Evolutionary conservation across 306 rosid species (phyloP), one percentile per base, ranked within the genome.

Genomic region (Corylus americana): DNA sequence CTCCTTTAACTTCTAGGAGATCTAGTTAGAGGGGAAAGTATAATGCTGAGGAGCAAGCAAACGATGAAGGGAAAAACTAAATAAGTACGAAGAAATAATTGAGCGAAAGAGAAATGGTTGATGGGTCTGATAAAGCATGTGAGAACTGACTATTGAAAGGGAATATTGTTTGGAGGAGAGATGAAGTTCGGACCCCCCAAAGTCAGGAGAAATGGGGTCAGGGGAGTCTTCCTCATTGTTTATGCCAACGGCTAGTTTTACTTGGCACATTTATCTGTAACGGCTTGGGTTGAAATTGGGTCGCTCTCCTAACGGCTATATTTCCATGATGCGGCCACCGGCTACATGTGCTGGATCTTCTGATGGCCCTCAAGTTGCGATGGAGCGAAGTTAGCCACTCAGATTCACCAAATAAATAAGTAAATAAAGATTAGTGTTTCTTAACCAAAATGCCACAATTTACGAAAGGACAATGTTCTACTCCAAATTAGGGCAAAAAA

Each of bases 161-260:
- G 25, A 71, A 63, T 79, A 51, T 55, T 18, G 67, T 35, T 50
- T 53, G 17, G 74, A 73, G 55, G 57, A 42, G 42, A 62, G 86
- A 58, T 37, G 67, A 44, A 44, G 48, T 9, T 18, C 37, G 62
- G 85, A 45, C 57, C 70, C 55, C 70, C 50, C 49, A 72, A 11
- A 54, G 77, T 71, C 71, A 79, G 75, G 81, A 42, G 61, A 77
- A 67, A 85, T 85, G 82, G 89, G 85, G 87, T 89, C 93, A 81
- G 67, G 2, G 25, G 35, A 84, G 75, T 77, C 57, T 75, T 80
- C 74, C 75, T 80, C 74, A 20, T 80, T 74, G 71, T 80, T 85
- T 73, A 55, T 86, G 25, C 37, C 59, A 93, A 93, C 98, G 97
- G 97, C 97, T 93, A 91, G 85, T 86, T 93, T 86, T 76, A 78